phyloP scores from a whole-genome alignment of 345 rosid species.

The Iberis pinnata region DNA sequence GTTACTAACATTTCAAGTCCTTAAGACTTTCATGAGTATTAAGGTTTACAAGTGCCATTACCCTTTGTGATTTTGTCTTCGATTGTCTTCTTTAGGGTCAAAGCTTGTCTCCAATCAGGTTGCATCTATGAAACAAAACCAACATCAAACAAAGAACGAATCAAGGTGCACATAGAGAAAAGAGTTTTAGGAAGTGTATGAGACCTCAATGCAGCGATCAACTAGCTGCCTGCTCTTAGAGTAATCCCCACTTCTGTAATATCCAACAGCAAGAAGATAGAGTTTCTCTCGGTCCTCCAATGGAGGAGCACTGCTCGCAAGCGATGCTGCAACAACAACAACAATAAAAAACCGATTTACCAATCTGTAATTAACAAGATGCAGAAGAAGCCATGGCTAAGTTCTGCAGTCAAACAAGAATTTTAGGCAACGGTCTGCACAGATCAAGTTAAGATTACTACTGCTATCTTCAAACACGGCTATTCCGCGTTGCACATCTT shows the following conservation, averaged over 20 bases:
- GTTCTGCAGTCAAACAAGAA: neutral
- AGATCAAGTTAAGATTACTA: neutral
- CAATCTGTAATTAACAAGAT: too few species aligned
- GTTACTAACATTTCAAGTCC: neutral
- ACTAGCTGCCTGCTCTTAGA: slow-evolving; percentile 66
- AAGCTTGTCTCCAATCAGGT: slow-evolving; percentile 86
- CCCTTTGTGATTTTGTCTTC: slow-evolving; percentile 75
- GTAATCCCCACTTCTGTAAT: slow-evolving; percentile 62
- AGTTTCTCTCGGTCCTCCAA: slow-evolving; percentile 62
- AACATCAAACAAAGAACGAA: neutral
- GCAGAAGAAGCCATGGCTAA: too few species aligned
- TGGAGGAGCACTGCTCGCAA: slow-evolving; percentile 41
- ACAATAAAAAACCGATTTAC: neutral
- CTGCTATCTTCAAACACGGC: slow-evolving; percentile 70
- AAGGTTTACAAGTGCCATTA: too few species aligned
- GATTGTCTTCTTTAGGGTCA: slow-evolving; percentile 53
- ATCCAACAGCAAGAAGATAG: slow-evolving; percentile 83
- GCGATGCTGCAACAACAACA: slow-evolving; percentile 48
- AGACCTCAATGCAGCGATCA: slow-evolving; percentile 38
- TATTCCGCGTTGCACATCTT: slow-evolving; percentile 76
- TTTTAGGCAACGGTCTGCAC: neutral
- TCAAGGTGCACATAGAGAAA: neutral
- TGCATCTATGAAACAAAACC: slow-evolving; percentile 43
- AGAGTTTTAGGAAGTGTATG: neutral
- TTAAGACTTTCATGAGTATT: neutral